Base-by-base conservation (phyloP, 139 green algal genomes). In the Edaphochlamys debaryana region DNA sequence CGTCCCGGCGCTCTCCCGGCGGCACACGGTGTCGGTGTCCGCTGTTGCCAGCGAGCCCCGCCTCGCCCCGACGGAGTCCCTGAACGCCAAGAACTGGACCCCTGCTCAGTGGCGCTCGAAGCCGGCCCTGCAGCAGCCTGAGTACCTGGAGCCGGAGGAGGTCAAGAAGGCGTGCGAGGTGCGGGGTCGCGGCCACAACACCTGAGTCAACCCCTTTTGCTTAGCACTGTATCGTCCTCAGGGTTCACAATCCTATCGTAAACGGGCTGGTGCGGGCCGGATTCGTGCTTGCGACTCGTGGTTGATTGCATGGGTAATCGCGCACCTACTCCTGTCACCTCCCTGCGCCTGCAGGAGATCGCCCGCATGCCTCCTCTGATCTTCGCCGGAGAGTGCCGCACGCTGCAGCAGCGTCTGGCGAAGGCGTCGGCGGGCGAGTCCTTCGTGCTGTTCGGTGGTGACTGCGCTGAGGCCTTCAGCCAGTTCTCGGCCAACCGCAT, bases 401-500 rank as follows among this genome's bases (percentile, higher is more conserved):
- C 89, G 13, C 93, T 99, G 77, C 94, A 99, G 90, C 83, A 91
- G 29, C 86, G 94, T 32, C 90, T 99, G 32, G 97, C 96, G 1
- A 89, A 95, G 85, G 94, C 92, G 41, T 92, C 95, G 20, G 73
- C 77, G 27, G 97, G 97, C 50, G 95, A 99, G 54, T 93, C 93
- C 2, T 88, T 88, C 77, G 78, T 92, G 58, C 82, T 92, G 32
- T 80, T 80, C 79, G 96, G 97, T 67, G 97, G 97, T 48, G 97
- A 99, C 92, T 99, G 97, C 83, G 97, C 97, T 9, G 97, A 99
- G 87, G 91, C 92, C 41, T 99, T 99, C 92, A 87, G 86, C 38
- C 93, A 99, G 87, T 99, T 99, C 92, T 93, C 58, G 56, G 96
- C 97, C 52, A 97, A 99, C 91, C 88, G 94, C 83, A 99, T 99